A percentile compares a stretch with the other conserved stretches of the same genome.
These are phyloP conservation scores for Neurospora sp. DNA, from an alignment of 495 filamentous ascomycete species.

Conservation along the genomic window DNA sequence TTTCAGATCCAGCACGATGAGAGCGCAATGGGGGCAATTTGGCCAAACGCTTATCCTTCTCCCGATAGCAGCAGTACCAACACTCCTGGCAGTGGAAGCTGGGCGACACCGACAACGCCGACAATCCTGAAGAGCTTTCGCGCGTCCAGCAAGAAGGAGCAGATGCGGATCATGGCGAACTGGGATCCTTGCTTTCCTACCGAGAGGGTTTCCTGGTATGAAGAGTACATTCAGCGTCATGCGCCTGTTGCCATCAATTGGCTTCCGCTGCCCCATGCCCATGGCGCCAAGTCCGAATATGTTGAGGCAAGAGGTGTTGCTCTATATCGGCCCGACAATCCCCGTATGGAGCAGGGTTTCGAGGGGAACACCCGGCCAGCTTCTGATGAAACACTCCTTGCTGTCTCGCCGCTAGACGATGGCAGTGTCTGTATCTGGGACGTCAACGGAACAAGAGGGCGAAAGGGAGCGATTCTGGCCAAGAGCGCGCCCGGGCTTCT, in stretches of 20 bases:
- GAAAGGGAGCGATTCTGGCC: conserved; percentile 54
- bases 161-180: conserved; percentile 50
- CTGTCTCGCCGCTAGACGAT: conserved; percentile 73
- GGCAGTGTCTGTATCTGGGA: conserved; percentile 83
- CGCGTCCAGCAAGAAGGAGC: conserved; percentile 33
- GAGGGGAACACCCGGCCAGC: neutral
- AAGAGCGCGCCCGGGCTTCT: conserved; percentile 56
- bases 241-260: conserved; percentile 64
- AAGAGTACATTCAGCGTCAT: conserved; percentile 78
- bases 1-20: conserved; percentile 20
- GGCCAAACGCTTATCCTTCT: neutral
- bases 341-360: conserved; percentile 30
- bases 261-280: conserved; percentile 45
- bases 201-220: conserved; percentile 68
- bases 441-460: conserved; percentile 49
- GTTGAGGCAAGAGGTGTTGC: conserved; percentile 57
- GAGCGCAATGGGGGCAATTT: conserved; percentile 14
- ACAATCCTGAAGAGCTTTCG: conserved; percentile 2
- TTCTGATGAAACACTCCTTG: conserved; percentile 35
- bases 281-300: conserved; percentile 26
- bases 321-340: conserved; percentile 41
- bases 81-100: conserved; percentile 4
- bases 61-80: conserved; percentile 12
- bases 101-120: conserved; percentile 15
- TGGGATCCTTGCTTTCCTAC: conserved; percentile 72